Base-by-base conservation (phyloP, 257 asterid species). In the Euphrasia confusa region DNA sequence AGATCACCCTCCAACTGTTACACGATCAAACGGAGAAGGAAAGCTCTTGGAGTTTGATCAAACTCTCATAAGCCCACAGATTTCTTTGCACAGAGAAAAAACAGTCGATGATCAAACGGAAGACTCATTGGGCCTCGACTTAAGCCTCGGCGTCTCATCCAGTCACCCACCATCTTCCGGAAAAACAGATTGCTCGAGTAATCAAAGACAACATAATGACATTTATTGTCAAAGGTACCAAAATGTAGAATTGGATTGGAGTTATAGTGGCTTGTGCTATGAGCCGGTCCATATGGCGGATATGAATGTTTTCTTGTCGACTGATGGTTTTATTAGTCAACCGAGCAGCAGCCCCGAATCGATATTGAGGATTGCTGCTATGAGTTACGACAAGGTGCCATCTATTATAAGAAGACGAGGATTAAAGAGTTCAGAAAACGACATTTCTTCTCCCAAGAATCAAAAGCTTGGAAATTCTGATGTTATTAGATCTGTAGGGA, bases 361-460 rank as follows among this genome's bases (percentile, higher is more conserved):
- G 18, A 50, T 66, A 9, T 33, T 75, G 52, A 77, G 68, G 75
- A 70, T 14, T 6, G 75, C 77, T 13, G 83, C 80, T 7, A 35
- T 28, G 75, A 79, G 45, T 58, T 82, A 56, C 8, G 57, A 61
- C 2, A 69, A 71, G 3, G 45, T 39, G 28, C 84, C 82, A 0
- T 73, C 82, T n/a, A 83, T 80, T 10, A 73, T 82, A 28, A 77
- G 85, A 56, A 80, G 63, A 55, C 71, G 73, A 53, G 58, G n/a
- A 18, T 30, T 24, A 10, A 49, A 17, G 55, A 49, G 50, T 45
- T 45, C 50, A n/a, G 50, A 12, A 11, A 45, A 45, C n/a, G 7
- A n/a, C 0, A 18, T 6, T n/a, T 45, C 1, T 7, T 45, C 17
- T n/a, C 17, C 50, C 50, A 10, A 15, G 55, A 14, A 49, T 14